Base-by-base conservation (phyloP, 768 basidiomycete genomes). In the Ramaria sp. region DNA sequence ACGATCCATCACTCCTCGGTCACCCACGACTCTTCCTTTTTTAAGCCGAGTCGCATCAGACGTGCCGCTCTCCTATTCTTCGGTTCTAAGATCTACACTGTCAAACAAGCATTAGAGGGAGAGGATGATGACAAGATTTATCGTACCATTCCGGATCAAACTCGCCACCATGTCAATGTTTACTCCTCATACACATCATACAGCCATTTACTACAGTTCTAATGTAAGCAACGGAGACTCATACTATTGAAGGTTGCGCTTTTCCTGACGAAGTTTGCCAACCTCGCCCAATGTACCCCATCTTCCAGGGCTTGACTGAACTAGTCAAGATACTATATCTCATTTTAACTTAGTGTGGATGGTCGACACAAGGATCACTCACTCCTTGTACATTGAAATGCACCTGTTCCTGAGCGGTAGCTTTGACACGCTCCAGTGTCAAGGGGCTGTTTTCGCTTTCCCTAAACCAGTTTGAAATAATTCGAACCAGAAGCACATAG, bases 221-320 rank as follows among this genome's bases (percentile, higher is more conserved):
- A 16, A 34, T 27, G 45, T 39, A 44, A 44, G 27, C 0, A 15
- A 32, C 18, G 9, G n/a, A 12, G 49, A 50, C 20, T 77, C 86
- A 48, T 69, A 91, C 88, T 84, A 79, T 71, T 89, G 85, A 22
- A 90, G 71, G 22, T 75, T 77, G 42, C 88, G 79, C 61, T 82
- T 76, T 62, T 91, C 84, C 67, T 89, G 84, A 4, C 86, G 79
- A 44, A 92, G 71, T 60, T 83, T 86, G 38, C 88, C 87, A 38
- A 91, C 89, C 70, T 92, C 89, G 34, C 76, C 78, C 10, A 92
- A 76, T 86, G 81, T 9, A 92, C 88, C 70, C 92, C 89, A 15
- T 78, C 73, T 2, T 89, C 87, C 44, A 92, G 69, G 1, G 89
- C 83, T 65, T 81, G 85, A 66, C 87, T 90, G 69, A 92, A 92